Conservation (phyloP, 352 stramenopile species). For the Phytophthora brassicae region DNA sequence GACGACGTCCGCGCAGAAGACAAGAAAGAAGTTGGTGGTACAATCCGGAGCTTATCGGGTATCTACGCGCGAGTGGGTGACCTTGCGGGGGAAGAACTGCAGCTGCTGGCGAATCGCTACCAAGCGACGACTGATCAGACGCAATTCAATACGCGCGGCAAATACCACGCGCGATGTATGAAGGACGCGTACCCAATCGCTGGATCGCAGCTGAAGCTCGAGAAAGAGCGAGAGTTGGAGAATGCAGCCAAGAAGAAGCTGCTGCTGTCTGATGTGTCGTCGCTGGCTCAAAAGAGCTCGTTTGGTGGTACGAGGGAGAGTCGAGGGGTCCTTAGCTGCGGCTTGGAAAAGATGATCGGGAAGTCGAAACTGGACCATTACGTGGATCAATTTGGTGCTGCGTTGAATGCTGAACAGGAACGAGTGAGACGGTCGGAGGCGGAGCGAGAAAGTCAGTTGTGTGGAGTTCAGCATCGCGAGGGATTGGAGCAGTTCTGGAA, state of each 20-base stretch:
- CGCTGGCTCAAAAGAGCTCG: neutral
- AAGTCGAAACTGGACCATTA: conserved; percentile 58
- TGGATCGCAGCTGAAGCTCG: conserved; percentile 64
- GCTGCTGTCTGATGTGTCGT: conserved; percentile 37
- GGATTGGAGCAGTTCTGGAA: conserved; percentile 65
- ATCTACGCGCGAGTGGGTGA: conserved; percentile 58
- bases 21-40: conserved; percentile 1
- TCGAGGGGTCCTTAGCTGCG: neutral
- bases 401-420: conserved; percentile 39
- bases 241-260: conserved; percentile 70
- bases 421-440: conserved; percentile 22
- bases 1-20: conserved; percentile 26
- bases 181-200: conserved; percentile 74
- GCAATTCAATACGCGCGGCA: conserved; percentile 56
- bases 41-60: conserved; percentile 15
- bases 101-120: conserved; percentile 44
- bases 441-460: conserved; percentile 43
- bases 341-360: conserved; percentile 5
- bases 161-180: conserved; percentile 73
- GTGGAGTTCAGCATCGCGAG: conserved; percentile 35
- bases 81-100: conserved; percentile 40
- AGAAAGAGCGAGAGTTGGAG: conserved; percentile 63
- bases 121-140: conserved; percentile 15
- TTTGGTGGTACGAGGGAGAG: neutral
- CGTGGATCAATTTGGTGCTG: conserved; percentile 35